Evolutionary conservation across 2,329 filamentous ascomycete species (phyloP).

Genomic region (Rutstroemia sp.): DNA sequence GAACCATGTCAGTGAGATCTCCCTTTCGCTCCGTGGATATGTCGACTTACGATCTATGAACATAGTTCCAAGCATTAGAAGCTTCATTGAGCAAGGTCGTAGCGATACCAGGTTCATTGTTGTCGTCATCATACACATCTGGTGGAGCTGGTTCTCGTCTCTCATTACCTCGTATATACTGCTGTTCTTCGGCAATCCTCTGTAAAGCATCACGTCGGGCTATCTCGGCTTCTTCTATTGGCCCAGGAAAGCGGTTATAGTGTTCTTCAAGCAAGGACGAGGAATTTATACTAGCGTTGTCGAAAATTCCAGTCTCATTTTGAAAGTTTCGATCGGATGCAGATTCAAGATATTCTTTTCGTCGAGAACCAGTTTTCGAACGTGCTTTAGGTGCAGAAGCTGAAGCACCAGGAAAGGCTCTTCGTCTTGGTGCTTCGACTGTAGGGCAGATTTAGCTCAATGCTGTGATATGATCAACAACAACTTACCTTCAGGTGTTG

Average conservation of each 20-base stretch:
- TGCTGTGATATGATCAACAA: not conserved
- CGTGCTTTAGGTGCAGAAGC: not conserved
- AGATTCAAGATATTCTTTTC: not conserved
- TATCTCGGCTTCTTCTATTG: slow-evolving; percentile 9
- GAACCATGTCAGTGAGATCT: too few species aligned
- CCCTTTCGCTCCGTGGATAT: too few species aligned
- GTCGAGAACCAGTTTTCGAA: not conserved
- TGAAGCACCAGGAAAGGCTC: not conserved
- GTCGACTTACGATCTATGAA: too few species aligned
- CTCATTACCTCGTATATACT: slow-evolving; percentile 2
- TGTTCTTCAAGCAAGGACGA: slow-evolving; percentile 13
- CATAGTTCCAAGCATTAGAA: too few species aligned
- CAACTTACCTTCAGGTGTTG: not conserved
- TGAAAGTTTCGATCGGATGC: slow-evolving; percentile 27
- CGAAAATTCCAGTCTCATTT: slow-evolving; percentile 32
- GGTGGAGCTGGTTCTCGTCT: not conserved
- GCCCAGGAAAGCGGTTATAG: slow-evolving; percentile 3
- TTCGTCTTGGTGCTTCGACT: not conserved
- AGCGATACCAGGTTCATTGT: not conserved
- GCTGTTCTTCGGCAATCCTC: slow-evolving; percentile 12
- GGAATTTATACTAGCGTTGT: slow-evolving; percentile 28
- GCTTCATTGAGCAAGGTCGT: not conserved
- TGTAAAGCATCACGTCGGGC: not conserved
- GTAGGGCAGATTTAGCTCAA: not conserved
- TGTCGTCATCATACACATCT: not conserved